Evolutionary conservation across 108 stramenopile genomes (phyloP).

Genomic region (Stephanodiscus triporus): DNA sequence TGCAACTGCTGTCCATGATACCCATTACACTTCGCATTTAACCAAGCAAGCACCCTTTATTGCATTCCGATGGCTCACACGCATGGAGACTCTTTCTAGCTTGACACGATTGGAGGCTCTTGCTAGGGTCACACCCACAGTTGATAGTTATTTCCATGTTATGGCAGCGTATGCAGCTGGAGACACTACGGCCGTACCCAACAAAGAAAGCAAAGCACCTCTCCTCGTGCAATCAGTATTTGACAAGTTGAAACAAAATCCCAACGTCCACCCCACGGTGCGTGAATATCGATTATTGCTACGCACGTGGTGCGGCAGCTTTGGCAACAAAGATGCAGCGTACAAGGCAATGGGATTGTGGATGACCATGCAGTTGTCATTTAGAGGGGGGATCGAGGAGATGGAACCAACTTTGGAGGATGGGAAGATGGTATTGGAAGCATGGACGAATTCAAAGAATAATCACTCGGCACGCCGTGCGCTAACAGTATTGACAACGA

Average conservation of each 20-base stretch:
- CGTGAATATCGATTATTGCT: constrained; percentile 60
- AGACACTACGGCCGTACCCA: constrained; percentile 3
- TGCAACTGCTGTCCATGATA: constrained; percentile 26
- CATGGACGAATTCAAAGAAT: constrained; percentile 75
- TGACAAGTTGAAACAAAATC: constrained; percentile 47
- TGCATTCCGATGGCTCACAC: constrained; percentile 46
- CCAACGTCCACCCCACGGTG: constrained; percentile 25
- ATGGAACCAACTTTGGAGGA: constrained; percentile 82
- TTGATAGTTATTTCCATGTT: constrained; percentile 49
- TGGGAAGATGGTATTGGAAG: constrained; percentile 70
- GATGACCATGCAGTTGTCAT: constrained; percentile 58
- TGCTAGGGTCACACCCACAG: constrained; percentile 35
- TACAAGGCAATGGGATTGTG: constrained; percentile 78
- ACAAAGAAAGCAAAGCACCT: constrained; percentile 24
- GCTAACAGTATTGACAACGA: constrained; percentile 55
- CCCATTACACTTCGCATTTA: constrained; percentile 25
- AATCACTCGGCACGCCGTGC: constrained; percentile 69
- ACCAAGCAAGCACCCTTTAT: constrained; percentile 43
- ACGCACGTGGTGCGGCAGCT: constrained; percentile 64
- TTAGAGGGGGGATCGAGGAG: constrained; percentile 53
- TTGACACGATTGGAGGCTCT: constrained; percentile 7
- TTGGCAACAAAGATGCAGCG: constrained; percentile 45
- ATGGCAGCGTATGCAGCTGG: constrained; percentile 43
- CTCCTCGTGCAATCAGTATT: constrained; percentile 46
- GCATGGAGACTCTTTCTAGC: constrained; percentile 45